A percentile compares a stretch with the other conserved stretches of the same genome.
phyloP scores from a whole-genome alignment of 2,329 filamentous ascomycete species.

The Hortaea sp. region DNA sequence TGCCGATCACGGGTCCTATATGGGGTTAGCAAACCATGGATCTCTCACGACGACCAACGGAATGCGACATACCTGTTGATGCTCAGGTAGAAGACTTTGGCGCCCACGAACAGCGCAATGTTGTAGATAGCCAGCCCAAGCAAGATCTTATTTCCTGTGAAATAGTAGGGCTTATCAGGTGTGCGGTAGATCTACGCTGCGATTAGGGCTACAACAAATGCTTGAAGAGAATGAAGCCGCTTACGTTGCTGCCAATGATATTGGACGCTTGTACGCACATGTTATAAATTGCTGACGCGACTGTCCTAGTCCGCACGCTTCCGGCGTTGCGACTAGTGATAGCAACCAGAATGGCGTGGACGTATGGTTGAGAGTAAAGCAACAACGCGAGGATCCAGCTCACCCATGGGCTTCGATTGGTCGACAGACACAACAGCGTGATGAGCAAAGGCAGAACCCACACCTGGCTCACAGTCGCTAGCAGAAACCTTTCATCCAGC shows the following conservation, averaged over 20 bases:
- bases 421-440: constrained; percentile 26
- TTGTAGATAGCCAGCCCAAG: constrained; percentile 42
- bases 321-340: constrained; percentile 55
- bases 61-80: constrained; percentile 3
- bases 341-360: constrained; percentile 50
- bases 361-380: constrained; percentile 31
- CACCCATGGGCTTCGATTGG: constrained; percentile 27
- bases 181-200: constrained; percentile 39
- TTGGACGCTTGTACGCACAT: constrained; percentile 32
- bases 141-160: constrained; percentile 44
- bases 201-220: neutral
- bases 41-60: too few species aligned
- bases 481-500: constrained; percentile 43
- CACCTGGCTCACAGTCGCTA: constrained; percentile 32
- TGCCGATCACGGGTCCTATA: constrained; percentile 11
- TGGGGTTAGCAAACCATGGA: neutral
- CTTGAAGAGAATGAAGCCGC: neutral
- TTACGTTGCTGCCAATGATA: constrained; percentile 25
- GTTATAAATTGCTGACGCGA: constrained; percentile 56
- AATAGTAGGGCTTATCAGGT: constrained; percentile 46
- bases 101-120: constrained; percentile 40
- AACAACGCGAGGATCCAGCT: constrained; percentile 30
- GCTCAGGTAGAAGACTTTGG: constrained; percentile 44
- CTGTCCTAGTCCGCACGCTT: constrained; percentile 50
- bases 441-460: constrained; percentile 33